A percentile compares a stretch with the other conserved stretches of the same genome.
Conservation (phyloP, 768 basidiomycete species). For the Lactarius akahatsu region DNA sequence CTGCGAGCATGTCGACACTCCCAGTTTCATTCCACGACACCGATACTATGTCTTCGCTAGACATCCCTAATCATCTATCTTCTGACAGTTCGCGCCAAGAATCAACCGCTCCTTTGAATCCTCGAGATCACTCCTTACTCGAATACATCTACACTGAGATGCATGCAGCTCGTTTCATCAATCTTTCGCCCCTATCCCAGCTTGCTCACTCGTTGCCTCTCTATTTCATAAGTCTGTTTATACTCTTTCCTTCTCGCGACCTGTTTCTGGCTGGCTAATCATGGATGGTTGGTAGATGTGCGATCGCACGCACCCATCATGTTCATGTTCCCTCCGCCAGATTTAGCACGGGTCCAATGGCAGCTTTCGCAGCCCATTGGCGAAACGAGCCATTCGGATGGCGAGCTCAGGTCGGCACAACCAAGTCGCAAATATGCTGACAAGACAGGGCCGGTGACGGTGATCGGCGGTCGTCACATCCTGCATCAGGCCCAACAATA, state of each 20-base stretch:
- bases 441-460: conserved; percentile 6
- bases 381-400: conserved; percentile 1
- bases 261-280: conserved; percentile 1
- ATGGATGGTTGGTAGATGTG: conserved; percentile 46
- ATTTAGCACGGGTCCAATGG: conserved; percentile 12
- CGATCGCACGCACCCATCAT: conserved; percentile 64
- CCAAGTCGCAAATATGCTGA: not conserved
- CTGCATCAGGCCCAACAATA: conserved; percentile 41
- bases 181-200: conserved; percentile 60
- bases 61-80: not conserved
- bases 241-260: not conserved
- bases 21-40: conserved; percentile 10
- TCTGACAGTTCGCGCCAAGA: conserved; percentile 8
- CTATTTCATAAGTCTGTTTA: conserved; percentile 58
- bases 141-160: conserved; percentile 66
- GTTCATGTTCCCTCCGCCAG: conserved; percentile 55
- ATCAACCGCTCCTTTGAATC: conserved; percentile 40
- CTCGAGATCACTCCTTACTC: conserved; percentile 64
- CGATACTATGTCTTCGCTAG: not conserved
- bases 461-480: conserved; percentile 20
- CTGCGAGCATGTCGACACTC: conserved; percentile 7
- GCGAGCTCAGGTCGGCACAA: conserved; percentile 1
- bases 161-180: conserved; percentile 68
- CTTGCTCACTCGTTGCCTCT: conserved; percentile 55
- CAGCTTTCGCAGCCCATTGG: not conserved